Evolutionary conservation across 2,329 filamentous ascomycete species (phyloP).

Genomic region (Talaromyces sp.): DNA sequence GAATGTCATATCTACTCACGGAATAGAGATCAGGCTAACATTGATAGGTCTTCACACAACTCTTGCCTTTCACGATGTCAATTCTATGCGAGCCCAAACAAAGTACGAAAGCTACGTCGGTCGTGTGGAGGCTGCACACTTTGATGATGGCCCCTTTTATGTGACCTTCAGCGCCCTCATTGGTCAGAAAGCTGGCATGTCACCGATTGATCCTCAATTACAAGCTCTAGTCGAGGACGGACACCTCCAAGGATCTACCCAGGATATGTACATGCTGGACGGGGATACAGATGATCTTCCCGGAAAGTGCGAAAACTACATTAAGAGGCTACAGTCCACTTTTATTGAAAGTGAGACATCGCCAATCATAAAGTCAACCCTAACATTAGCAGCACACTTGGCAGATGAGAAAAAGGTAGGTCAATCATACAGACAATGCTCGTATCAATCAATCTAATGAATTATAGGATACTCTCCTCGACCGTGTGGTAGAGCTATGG

Average conservation of each 20-base stretch:
- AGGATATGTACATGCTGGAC: constrained; percentile 49
- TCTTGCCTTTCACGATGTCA: constrained; percentile 51
- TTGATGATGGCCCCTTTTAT: constrained; percentile 49
- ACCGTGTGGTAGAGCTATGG: constrained; percentile 55
- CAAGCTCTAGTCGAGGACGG: constrained; percentile 39
- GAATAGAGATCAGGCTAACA: not conserved
- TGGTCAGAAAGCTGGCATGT: constrained; percentile 36
- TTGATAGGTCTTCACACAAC: constrained; percentile 47
- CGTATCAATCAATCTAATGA: not conserved
- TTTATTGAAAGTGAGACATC: constrained; percentile 51
- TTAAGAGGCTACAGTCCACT: constrained; percentile 46
- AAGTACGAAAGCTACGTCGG: constrained; percentile 49
- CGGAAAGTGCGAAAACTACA: constrained; percentile 53
- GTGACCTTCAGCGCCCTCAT: constrained; percentile 46
- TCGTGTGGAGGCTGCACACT: constrained; percentile 55
- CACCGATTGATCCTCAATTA: constrained; percentile 40
- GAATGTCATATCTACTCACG: not conserved
- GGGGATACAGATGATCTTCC: constrained; percentile 49
- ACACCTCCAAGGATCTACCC: constrained; percentile 35
- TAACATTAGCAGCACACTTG: constrained; percentile 40
- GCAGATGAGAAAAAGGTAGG: constrained; percentile 37
- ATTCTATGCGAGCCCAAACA: constrained; percentile 47
- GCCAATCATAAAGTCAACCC: constrained; percentile 50
- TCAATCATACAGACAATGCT: not conserved
- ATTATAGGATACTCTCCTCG: constrained; percentile 45